phyloP scores from a whole-genome alignment of 257 asterid species.

The Mitragyna speciosa region DNA sequence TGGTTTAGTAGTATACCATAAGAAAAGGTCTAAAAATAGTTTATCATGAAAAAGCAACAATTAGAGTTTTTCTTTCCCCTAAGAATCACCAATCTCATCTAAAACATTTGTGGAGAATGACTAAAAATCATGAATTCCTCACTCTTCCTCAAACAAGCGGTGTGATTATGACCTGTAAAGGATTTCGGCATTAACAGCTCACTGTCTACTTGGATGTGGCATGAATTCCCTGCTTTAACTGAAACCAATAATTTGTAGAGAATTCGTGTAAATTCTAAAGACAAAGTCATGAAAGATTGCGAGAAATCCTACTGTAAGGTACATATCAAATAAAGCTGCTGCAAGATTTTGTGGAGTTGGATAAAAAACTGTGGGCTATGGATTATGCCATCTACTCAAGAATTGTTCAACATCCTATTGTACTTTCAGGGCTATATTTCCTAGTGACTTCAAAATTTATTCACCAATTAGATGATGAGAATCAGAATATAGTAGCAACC shows the following conservation, averaged over 20 bases:
- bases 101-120: not conserved
- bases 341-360: conserved; percentile 11
- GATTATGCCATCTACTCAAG: not conserved
- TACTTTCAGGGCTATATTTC: not conserved
- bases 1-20: not conserved
- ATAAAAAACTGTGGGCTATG: conserved; percentile 4
- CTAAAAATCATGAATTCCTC: not conserved
- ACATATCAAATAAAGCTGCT: conserved; percentile 13
- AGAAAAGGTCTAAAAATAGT: not conserved
- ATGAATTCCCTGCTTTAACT: conserved; percentile 5
- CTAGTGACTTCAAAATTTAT: not conserved
- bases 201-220: not conserved
- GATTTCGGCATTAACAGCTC: not conserved
- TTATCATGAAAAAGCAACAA: not conserved
- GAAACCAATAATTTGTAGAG: not conserved
- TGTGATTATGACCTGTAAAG: not conserved
- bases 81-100: not conserved
- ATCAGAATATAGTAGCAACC: conserved; percentile 9
- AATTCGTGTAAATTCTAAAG: not conserved
- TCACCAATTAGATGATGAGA: conserved; percentile 6
- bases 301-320: not conserved
- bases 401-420: conserved; percentile 11
- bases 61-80: not conserved
- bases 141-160: not conserved
- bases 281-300: conserved; percentile 2